Evolutionary conservation across 306 rosid species (phyloP).

Genomic region (Alnus rubra): DNA sequence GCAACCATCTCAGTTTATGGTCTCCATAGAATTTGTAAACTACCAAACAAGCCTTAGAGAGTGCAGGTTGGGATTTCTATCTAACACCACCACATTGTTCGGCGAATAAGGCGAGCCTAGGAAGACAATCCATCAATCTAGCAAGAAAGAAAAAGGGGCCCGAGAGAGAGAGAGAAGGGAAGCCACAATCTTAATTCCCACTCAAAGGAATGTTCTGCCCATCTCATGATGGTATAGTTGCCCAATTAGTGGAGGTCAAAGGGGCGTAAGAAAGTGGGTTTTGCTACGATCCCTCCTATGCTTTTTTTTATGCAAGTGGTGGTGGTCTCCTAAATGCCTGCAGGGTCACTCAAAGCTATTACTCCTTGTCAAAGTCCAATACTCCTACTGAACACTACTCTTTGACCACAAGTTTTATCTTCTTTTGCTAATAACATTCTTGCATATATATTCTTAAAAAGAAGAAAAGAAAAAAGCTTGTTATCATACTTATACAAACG

Average conservation of each 20-base stretch:
- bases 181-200: conserved; percentile 36
- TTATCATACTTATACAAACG: not conserved
- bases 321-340: conserved; percentile 42
- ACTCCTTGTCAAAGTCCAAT: conserved; percentile 20
- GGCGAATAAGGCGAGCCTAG: conserved; percentile 16
- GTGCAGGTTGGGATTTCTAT: not conserved
- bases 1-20: conserved; percentile 9
- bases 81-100: not conserved
- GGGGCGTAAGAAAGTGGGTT: conserved; percentile 40
- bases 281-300: conserved; percentile 24
- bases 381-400: conserved; percentile 4
- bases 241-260: conserved; percentile 55
- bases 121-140: conserved; percentile 30
- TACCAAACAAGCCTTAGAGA: not conserved
- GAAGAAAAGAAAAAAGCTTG: not conserved
- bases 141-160: conserved; percentile 28
- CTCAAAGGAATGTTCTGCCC: conserved; percentile 31
- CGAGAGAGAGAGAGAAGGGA: conserved; percentile 11
- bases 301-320: conserved; percentile 28
- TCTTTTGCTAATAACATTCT: not conserved
- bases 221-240: conserved; percentile 43
- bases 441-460: not conserved
- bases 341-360: conserved; percentile 27
- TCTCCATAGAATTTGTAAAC: conserved; percentile 1
- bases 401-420: conserved; percentile 3